phyloP scores from a whole-genome alignment of 495 filamentous ascomycete species.

The Xylaria bambusicola region DNA sequence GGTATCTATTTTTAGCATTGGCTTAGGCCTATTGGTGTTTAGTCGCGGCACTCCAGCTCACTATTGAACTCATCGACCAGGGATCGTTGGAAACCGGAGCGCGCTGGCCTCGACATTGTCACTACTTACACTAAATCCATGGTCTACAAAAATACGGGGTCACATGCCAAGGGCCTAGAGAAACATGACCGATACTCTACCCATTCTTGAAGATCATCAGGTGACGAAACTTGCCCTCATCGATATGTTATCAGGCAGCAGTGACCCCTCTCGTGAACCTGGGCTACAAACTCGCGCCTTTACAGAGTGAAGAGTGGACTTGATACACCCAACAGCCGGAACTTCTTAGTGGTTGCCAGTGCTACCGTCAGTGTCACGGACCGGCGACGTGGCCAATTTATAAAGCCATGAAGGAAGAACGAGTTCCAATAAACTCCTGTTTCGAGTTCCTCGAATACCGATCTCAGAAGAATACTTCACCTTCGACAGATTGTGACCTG shows the following conservation, averaged over 20 bases:
- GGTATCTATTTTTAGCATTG: constrained; percentile 1
- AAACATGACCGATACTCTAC: neutral
- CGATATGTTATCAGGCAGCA: neutral
- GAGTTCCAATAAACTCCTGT: constrained; percentile 14
- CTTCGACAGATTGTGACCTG: constrained; percentile 8
- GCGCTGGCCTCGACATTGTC: no score
- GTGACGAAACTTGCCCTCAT: neutral
- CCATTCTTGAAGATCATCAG: neutral
- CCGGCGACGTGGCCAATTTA: no score
- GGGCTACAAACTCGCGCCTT: neutral
- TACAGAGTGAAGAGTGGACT: neutral
- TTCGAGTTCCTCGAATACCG: constrained; percentile 29
- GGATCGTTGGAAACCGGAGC: neutral
- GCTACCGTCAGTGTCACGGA: neutral
- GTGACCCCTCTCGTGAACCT: neutral
- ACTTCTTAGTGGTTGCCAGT: neutral
- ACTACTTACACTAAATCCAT: no score
- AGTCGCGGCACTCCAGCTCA: constrained; percentile 3
- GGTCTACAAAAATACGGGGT: no score
- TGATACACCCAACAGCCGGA: neutral
- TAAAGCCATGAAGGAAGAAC: constrained; percentile 10
- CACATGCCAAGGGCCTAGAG: constrained; percentile 7
- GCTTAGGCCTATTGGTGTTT: neutral
- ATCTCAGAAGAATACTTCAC: neutral
- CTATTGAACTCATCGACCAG: neutral